These are phyloP conservation scores for Ceratocystis ficicola DNA, from an alignment of 2,329 filamentous ascomycete species.

Conservation along the genomic window DNA sequence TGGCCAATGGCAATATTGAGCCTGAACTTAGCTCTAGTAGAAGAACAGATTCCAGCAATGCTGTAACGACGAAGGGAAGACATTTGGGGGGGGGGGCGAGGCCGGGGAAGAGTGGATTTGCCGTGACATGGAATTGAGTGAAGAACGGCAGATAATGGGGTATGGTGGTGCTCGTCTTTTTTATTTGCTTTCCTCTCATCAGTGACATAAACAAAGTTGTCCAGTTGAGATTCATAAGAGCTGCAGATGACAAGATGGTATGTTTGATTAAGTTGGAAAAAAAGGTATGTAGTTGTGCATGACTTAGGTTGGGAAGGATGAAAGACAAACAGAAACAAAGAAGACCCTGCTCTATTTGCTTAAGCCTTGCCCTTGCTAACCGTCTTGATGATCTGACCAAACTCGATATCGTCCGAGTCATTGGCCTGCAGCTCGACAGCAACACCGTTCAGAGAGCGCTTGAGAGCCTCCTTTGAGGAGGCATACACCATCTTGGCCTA, in stretches of 20 bases:
- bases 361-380: conserved; percentile 52
- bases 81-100: too few relatives aligned
- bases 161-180: too few relatives aligned
- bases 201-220: background rate
- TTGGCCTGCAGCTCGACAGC: conserved; percentile 72
- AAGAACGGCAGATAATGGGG: too few relatives aligned
- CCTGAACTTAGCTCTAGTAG: background rate
- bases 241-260: conserved; percentile 11
- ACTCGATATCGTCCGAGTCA: conserved; percentile 71
- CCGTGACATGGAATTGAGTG: too few relatives aligned
- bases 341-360: conserved; percentile 23
- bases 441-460: conserved; percentile 64
- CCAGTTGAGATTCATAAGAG: background rate
- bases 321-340: conserved; percentile 18
- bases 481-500: conserved; percentile 85
- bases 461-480: conserved; percentile 76
- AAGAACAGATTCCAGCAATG: background rate
- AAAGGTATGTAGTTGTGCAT: conserved; percentile 16
- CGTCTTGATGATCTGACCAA: conserved; percentile 54
- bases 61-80: background rate
- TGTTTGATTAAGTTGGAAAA: conserved; percentile 16
- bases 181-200: background rate
- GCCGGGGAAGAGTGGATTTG: too few relatives aligned
- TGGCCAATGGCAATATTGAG: background rate
- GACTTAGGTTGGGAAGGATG: conserved; percentile 2